A percentile compares a stretch with the other conserved stretches of the same genome.
Evolutionary conservation across 108 stramenopile species (phyloP).

Genomic region (Schizochytrium sp.): DNA sequence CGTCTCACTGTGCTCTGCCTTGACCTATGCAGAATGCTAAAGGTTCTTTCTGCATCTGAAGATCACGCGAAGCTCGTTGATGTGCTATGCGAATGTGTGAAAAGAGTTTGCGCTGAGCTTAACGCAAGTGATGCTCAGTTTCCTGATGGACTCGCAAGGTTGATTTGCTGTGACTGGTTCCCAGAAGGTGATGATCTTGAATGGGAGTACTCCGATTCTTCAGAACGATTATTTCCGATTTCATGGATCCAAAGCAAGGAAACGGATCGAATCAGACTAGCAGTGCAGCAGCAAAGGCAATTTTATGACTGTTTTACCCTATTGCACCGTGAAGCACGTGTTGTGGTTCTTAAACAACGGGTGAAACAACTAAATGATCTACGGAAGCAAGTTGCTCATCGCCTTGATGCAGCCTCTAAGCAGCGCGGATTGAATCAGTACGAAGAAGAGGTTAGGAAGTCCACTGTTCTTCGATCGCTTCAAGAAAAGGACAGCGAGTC

Average conservation of each 20-base stretch:
- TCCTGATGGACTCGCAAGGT: not conserved
- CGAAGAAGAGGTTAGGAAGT: slow-evolving; percentile 47
- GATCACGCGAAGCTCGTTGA: slow-evolving; percentile 8
- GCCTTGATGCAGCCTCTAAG: not conserved
- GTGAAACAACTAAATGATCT: not conserved
- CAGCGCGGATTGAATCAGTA: not conserved
- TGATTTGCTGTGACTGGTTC: slow-evolving; percentile 25
- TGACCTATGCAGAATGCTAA: not conserved
- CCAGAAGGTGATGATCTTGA: not conserved
- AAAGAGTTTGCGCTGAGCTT: slow-evolving; percentile 27
- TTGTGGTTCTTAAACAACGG: not conserved
- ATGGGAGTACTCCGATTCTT: not conserved
- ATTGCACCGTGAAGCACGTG: slow-evolving; percentile 29
- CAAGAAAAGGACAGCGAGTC: slow-evolving; percentile 30
- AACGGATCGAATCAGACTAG: not conserved
- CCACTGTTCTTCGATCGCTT: slow-evolving; percentile 11
- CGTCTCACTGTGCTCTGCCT: slow-evolving; percentile 4
- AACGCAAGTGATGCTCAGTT: not conserved
- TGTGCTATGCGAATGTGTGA: not conserved
- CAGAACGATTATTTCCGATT: not conserved
- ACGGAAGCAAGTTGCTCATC: not conserved
- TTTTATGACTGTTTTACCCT: slow-evolving; percentile 7
- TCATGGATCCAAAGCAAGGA: not conserved
- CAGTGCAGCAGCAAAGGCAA: not conserved
- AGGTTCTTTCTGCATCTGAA: not conserved